Percentiles rank a stretch among this genome's conserved stretches.
Evolutionary conservation across 2,329 filamentous ascomycete genomes (phyloP).

Genomic region (Fusarium papillatum): DNA sequence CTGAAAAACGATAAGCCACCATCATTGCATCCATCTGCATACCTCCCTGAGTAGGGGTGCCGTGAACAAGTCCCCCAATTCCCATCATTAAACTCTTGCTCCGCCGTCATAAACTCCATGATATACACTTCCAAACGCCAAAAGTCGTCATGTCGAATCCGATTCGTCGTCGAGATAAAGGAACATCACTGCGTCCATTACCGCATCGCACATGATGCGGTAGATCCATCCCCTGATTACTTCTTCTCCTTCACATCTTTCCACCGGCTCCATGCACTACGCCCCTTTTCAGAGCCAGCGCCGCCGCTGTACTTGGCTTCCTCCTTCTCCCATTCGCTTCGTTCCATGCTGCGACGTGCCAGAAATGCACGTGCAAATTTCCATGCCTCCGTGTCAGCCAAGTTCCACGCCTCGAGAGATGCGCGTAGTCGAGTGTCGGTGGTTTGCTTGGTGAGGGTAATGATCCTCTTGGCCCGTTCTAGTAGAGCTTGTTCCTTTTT

Average conservation of each 20-base stretch:
- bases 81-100: background rate
- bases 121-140: slow-evolving; percentile 7
- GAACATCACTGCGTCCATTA: background rate
- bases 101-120: background rate
- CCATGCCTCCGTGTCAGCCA: slow-evolving; percentile 85
- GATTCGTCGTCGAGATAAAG: background rate
- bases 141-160: background rate
- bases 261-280: slow-evolving; percentile 53
- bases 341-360: slow-evolving; percentile 73
- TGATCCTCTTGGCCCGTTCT: slow-evolving; percentile 59
- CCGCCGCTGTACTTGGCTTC: slow-evolving; percentile 75
- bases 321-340: slow-evolving; percentile 77
- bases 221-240: background rate
- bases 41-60: background rate
- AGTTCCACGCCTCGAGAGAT: slow-evolving; percentile 75
- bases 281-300: slow-evolving; percentile 65
- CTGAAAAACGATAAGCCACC: slow-evolving; percentile 2
- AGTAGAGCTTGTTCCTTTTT: slow-evolving; percentile 69
- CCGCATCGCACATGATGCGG: background rate
- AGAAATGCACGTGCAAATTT: slow-evolving; percentile 78
- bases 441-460: slow-evolving; percentile 61
- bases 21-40: background rate
- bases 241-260: slow-evolving; percentile 43
- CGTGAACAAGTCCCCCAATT: background rate
- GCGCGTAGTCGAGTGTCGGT: slow-evolving; percentile 62